A percentile compares a stretch with the other conserved stretches of the same genome.
Evolutionary conservation across 2,329 filamentous ascomycete species (phyloP).

Genomic region (Hypomyces rosellus): DNA sequence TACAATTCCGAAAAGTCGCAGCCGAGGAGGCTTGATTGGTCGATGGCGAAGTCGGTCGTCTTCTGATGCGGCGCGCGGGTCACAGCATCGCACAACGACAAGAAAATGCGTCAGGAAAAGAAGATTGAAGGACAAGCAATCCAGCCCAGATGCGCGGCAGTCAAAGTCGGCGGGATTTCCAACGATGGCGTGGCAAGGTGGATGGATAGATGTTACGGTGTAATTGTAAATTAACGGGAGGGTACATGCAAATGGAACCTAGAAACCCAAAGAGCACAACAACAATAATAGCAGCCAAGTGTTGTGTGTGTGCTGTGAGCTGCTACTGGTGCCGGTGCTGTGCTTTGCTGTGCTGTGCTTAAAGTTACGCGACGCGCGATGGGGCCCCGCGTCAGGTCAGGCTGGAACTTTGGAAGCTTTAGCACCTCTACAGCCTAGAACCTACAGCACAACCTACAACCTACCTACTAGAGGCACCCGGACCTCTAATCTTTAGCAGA

Average conservation of each 20-base stretch:
- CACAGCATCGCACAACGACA: slow-evolving; percentile 18
- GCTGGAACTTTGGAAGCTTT: too few species aligned
- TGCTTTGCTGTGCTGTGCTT: too few species aligned
- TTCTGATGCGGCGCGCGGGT: slow-evolving; percentile 15
- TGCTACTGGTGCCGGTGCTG: too few species aligned
- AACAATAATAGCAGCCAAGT: too few species aligned
- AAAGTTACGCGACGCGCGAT: too few species aligned
- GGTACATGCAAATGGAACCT: not conserved
- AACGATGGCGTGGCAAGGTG: not conserved
- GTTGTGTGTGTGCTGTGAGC: too few species aligned
- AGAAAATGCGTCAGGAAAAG: slow-evolving; percentile 1
- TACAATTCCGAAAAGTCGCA: slow-evolving; percentile 3
- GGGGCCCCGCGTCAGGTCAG: too few species aligned
- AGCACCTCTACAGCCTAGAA: too few species aligned
- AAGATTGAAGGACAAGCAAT: not conserved
- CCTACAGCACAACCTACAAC: too few species aligned
- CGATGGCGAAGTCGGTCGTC: slow-evolving; percentile 14
- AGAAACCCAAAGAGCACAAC: slow-evolving; percentile 5
- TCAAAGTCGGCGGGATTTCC: slow-evolving; percentile 4
- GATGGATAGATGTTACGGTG: slow-evolving; percentile 3
- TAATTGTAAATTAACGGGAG: slow-evolving; percentile 1
- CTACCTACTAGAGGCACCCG: too few species aligned
- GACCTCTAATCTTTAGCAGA: too few species aligned
- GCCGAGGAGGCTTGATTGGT: slow-evolving; percentile 7
- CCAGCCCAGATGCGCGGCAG: slow-evolving; percentile 3